Evolutionary conservation across 257 asterid genomes (phyloP), one percentile per base, ranked within the genome.

Genomic region (Primulina eburnea): DNA sequence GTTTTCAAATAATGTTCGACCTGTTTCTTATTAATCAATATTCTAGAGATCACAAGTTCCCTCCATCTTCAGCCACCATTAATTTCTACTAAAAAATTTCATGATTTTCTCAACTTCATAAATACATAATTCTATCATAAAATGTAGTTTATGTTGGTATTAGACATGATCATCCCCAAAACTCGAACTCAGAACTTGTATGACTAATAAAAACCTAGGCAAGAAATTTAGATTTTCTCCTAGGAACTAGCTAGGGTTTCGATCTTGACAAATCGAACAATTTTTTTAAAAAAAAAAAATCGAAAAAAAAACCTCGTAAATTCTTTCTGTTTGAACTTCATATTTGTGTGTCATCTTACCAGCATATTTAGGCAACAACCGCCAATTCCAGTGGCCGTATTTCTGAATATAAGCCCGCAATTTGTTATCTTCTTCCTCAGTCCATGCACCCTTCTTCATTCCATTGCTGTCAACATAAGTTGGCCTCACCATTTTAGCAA

Each of bases 401-500:
- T 55, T 64, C 5, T 16, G 17, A 35, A 84, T 55, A 79, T 38
- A 77, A 69, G 65, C 78, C 53, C 75, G 72, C 32, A 84, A 58
- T 63, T 74, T 84, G 32, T 74, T 24, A 30, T 84, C 88, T 43
- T 84, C 84, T 26, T 81, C 83, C 59, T 81, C 76, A 69, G 68
- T 74, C 88, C 88, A 83, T n/a, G 69, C 78, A 16, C 88, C 88
- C 67, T 67, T 83, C 47, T 75, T 78, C 50, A 81, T 52, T 67
- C 86, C 89, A 72, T 79, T 38, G 6, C 17, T 47, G 72, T 84
- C 86, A 65, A 67, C 7, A 3, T 7, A 59, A 47, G 84, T 62
- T 53, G 71, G 61, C 64, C 72, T 81, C 80, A 79, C 84, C 84
- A 79, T 81, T 71, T 80, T 37, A 12, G 6, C 56, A 34, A 8